These are phyloP conservation scores for Amanita exitialis DNA, from an alignment of 768 basidiomycete genomes.

Conservation along the genomic window DNA sequence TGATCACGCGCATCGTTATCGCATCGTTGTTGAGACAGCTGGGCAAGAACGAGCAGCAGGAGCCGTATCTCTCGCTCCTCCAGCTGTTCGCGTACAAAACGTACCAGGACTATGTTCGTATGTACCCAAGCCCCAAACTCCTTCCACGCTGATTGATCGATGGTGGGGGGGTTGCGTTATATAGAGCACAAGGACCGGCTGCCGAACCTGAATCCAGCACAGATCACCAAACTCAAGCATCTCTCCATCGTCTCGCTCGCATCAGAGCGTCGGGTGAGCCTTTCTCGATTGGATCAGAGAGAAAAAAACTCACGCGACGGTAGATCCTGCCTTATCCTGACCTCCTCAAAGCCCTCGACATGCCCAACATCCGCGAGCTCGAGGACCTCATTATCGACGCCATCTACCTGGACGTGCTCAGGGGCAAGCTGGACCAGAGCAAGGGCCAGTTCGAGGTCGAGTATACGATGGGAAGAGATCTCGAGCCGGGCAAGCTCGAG, in stretches of 20 bases:
- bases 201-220: constrained; percentile 61
- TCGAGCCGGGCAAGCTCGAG: constrained; percentile 67
- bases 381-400: constrained; percentile 97
- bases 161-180: too few relatives aligned
- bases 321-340: constrained; percentile 79
- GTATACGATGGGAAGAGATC: constrained; percentile 86
- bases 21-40: too few relatives aligned
- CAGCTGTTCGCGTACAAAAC: constrained; percentile 89
- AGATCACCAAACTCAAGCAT: constrained; percentile 85
- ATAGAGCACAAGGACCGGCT: constrained; percentile 25
- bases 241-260: constrained; percentile 86
- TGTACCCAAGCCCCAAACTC: too few relatives aligned
- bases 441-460: constrained; percentile 84
- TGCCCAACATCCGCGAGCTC: constrained; percentile 76
- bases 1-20: too few relatives aligned
- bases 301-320: too few relatives aligned
- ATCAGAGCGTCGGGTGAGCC: constrained; percentile 59
- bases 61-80: constrained; percentile 52
- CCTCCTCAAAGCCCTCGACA: constrained; percentile 60
- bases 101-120: constrained; percentile 74
- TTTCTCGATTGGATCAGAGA: neutral
- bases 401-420: constrained; percentile 84
- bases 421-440: constrained; percentile 91
- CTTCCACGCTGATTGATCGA: neutral
- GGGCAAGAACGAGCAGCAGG: constrained; percentile 50